Evolutionary conservation across 768 basidiomycete species (phyloP).

Genomic region (Mycena albidolilacea): DNA sequence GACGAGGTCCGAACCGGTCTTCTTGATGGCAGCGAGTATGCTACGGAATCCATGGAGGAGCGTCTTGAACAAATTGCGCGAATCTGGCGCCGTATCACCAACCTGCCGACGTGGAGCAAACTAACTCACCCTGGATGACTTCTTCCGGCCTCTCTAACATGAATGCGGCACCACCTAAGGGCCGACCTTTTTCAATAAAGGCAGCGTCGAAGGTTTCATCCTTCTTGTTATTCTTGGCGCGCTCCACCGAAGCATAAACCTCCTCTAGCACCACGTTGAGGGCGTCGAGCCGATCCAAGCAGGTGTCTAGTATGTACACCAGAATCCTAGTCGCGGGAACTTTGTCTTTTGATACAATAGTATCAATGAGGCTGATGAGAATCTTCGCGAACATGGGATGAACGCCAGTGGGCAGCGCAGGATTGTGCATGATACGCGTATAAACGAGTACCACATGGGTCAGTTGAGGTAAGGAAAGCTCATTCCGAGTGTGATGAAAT

Average conservation of each 20-base stretch:
- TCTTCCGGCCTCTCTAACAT: slow-evolving; percentile 89
- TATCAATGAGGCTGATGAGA: slow-evolving; percentile 90
- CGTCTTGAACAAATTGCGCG: slow-evolving; percentile 87
- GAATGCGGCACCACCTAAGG: slow-evolving; percentile 83
- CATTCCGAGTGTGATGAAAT: slow-evolving; percentile 90
- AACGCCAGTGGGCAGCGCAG: slow-evolving; percentile 81
- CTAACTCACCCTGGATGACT: slow-evolving; percentile 77
- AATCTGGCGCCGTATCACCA: slow-evolving; percentile 68
- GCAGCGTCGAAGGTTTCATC: slow-evolving; percentile 65
- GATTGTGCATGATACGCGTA: slow-evolving; percentile 91
- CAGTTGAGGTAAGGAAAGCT: slow-evolving; percentile 84
- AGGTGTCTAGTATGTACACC: slow-evolving; percentile 83
- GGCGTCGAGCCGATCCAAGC: slow-evolving; percentile 87
- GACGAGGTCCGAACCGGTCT: slow-evolving; percentile 76
- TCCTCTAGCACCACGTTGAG: slow-evolving; percentile 77
- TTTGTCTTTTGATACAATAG: slow-evolving; percentile 84
- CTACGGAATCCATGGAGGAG: slow-evolving; percentile 91
- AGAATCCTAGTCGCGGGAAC: slow-evolving; percentile 75
- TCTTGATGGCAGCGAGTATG: slow-evolving; percentile 81
- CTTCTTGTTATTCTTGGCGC: slow-evolving; percentile 62
- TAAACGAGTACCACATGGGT: slow-evolving; percentile 86
- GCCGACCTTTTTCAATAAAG: slow-evolving; percentile 88
- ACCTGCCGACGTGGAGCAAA: slow-evolving; percentile 8
- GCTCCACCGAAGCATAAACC: slow-evolving; percentile 62
- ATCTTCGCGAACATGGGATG: slow-evolving; percentile 95